These are phyloP conservation scores for Ustilago sp. DNA, from an alignment of 1,284 basidiomycete genomes.

Conservation along the genomic window DNA sequence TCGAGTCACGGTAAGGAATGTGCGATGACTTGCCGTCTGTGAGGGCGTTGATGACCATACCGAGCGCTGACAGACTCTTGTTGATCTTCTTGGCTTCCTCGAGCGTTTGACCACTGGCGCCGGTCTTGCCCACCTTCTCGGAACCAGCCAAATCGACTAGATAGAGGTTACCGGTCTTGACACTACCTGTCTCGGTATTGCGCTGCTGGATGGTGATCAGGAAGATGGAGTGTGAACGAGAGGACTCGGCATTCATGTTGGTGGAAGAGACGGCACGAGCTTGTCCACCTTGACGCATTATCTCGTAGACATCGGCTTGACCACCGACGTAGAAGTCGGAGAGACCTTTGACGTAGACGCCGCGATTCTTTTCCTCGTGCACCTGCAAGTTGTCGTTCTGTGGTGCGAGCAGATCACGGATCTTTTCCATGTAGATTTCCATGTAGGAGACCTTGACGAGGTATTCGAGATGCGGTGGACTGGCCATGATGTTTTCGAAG, in stretches of 20 bases:
- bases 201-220: constrained; percentile 96
- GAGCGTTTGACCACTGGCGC: constrained; percentile 96
- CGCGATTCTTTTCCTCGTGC: constrained; percentile 96
- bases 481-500: constrained; percentile 95
- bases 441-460: constrained; percentile 99
- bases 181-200: constrained; percentile 93
- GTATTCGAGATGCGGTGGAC: constrained; percentile 95
- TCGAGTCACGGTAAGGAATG: constrained; percentile 98
- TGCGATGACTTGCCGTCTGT: constrained; percentile 94
- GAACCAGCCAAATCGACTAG: constrained; percentile 98
- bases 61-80: constrained; percentile 95
- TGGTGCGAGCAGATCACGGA: constrained; percentile 93
- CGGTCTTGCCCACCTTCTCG: constrained; percentile 99
- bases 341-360: constrained; percentile 97
- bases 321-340: constrained; percentile 95
- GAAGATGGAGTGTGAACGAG: constrained; percentile 98
- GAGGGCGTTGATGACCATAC: constrained; percentile 99
- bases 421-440: constrained; percentile 99
- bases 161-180: constrained; percentile 96
- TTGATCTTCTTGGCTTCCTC: constrained; percentile 99
- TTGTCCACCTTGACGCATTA: constrained; percentile 94
- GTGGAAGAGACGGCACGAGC: constrained; percentile 94
- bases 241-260: constrained; percentile 99
- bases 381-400: constrained; percentile 99
- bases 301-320: constrained; percentile 88